A percentile compares a stretch with the other conserved stretches of the same genome.
phyloP scores from a whole-genome alignment of 2,329 filamentous ascomycete genomes.

The Berkeleyomyces rouxiae region DNA sequence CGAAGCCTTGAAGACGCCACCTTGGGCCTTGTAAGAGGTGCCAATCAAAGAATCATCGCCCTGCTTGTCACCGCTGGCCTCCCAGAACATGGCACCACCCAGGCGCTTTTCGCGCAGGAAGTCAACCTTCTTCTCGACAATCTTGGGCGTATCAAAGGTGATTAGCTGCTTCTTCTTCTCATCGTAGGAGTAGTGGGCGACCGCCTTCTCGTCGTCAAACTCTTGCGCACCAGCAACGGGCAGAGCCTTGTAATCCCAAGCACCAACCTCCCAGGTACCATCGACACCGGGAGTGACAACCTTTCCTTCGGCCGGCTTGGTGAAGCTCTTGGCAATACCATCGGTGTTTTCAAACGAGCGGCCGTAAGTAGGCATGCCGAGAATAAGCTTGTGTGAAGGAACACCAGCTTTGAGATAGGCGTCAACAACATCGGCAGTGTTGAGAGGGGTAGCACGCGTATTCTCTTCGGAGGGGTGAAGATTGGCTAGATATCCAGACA shows the following conservation, averaged over 20 bases:
- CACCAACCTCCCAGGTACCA: constrained; percentile 55
- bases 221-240: constrained; percentile 44
- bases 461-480: constrained; percentile 39
- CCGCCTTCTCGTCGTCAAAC: constrained; percentile 37
- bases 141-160: constrained; percentile 50
- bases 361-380: constrained; percentile 71
- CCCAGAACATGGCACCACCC: constrained; percentile 77
- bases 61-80: constrained; percentile 51
- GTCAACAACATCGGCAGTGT: constrained; percentile 45
- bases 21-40: constrained; percentile 26
- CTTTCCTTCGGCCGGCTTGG: no score
- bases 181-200: constrained; percentile 59
- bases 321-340: constrained; percentile 46
- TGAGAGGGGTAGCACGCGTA: constrained; percentile 50
- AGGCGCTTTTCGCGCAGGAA: constrained; percentile 48
- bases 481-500: constrained; percentile 55
- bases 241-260: constrained; percentile 70
- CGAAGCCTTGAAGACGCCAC: constrained; percentile 28
- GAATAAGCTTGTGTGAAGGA: constrained; percentile 46
- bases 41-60: constrained; percentile 43
- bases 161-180: constrained; percentile 42
- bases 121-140: constrained; percentile 43
- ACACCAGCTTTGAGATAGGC: constrained; percentile 51
- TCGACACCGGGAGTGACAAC: constrained; percentile 39
- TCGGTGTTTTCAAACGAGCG: constrained; percentile 44